Conservation (phyloP, 1,284 basidiomycete species). For the Sanghuangporus baumii region DNA sequence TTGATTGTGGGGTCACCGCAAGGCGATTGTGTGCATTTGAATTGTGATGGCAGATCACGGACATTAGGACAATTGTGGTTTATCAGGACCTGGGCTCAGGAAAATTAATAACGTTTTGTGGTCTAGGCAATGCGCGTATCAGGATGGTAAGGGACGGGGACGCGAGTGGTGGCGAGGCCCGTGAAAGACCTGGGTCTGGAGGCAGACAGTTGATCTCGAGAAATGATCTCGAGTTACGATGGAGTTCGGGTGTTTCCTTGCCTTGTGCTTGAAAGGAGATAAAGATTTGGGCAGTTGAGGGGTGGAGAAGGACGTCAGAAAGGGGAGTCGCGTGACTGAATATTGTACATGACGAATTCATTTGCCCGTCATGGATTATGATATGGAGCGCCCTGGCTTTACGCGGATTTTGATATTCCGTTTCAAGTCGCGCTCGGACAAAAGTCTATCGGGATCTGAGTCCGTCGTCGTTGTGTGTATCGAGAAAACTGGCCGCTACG, state of each 20-base stretch:
- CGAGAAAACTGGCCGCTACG: not conserved
- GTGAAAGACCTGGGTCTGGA: too few species aligned
- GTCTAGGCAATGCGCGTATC: not conserved
- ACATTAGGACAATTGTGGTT: not conserved
- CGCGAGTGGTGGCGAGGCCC: too few species aligned
- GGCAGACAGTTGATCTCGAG: too few species aligned
- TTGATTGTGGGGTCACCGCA: not conserved
- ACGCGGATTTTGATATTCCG: not conserved
- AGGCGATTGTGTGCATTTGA: not conserved
- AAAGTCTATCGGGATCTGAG: slow-evolving; percentile 1
- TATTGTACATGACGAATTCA: not conserved
- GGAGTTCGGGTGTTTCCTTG: not conserved
- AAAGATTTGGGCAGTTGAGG: not conserved
- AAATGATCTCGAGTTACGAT: not conserved
- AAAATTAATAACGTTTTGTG: not conserved
- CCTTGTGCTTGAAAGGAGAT: not conserved
- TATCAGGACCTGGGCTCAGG: not conserved
- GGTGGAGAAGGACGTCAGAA: not conserved
- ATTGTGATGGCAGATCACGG: not conserved
- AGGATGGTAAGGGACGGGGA: too few species aligned
- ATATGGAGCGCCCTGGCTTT: not conserved
- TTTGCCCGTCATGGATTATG: not conserved
- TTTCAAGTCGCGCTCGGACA: not conserved
- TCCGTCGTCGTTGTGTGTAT: not conserved
- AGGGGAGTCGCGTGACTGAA: not conserved